A percentile compares a stretch with the other conserved stretches of the same genome.
Conservation (phyloP, 148 eudicot species). For the Vaccinium myrtillus region DNA sequence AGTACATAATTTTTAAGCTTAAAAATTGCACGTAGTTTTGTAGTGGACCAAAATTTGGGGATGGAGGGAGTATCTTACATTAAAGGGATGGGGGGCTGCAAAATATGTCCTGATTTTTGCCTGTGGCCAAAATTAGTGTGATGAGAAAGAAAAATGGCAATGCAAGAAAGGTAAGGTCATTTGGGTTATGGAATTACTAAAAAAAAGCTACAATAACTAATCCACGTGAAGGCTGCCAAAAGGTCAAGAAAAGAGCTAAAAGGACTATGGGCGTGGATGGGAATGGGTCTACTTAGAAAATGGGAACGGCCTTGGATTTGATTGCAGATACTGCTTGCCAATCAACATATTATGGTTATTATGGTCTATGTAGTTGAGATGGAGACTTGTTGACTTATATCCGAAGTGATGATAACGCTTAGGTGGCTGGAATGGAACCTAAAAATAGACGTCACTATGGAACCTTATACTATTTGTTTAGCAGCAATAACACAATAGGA, state of each 20-base stretch:
- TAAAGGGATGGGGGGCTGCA: neutral
- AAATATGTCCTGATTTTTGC: neutral
- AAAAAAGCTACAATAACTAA: neutral
- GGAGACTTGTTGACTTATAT: neutral
- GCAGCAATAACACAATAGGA: neutral
- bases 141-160: conserved; percentile 1
- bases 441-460: neutral
- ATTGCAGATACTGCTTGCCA: neutral
- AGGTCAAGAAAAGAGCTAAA: neutral
- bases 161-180: neutral
- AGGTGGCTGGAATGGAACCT: neutral
- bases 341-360: neutral
- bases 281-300: neutral
- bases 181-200: neutral
- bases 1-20: no score
- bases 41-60: no score
- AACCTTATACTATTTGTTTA: neutral
- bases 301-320: neutral
- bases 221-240: neutral
- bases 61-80: neutral
- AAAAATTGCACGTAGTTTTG: no score
- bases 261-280: neutral
- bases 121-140: neutral
- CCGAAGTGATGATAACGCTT: neutral
- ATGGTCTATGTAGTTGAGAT: neutral